Evolutionary conservation across 139 green algal genomes (phyloP).

Genomic region (Tetraselmis striata): DNA sequence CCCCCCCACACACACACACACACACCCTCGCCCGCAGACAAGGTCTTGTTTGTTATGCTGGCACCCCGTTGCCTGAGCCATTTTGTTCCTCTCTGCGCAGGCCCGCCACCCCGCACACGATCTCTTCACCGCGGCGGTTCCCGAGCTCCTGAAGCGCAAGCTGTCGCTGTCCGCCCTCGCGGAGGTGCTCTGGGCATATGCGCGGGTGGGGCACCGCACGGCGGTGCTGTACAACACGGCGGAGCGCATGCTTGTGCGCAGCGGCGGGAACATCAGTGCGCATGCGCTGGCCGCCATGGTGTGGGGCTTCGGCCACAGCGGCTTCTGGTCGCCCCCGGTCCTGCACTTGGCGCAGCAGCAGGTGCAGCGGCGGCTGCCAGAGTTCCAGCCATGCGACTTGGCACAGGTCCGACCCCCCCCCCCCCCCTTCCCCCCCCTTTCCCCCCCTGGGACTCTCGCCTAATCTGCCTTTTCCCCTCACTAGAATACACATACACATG

Average conservation of each 20-base stretch:
- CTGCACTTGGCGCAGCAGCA: neutral
- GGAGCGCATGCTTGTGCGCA: neutral
- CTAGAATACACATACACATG: too few relatives aligned
- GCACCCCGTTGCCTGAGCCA: neutral
- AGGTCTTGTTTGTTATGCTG: neutral
- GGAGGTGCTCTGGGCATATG: neutral
- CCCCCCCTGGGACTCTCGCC: too few relatives aligned
- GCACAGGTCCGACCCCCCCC: neutral
- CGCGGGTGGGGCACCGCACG: neutral
- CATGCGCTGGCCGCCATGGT: neutral
- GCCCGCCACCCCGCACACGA: neutral
- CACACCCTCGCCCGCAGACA: neutral
- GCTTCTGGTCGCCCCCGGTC: neutral
- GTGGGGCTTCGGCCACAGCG: neutral
- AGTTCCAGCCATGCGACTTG: neutral
- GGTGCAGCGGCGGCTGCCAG: neutral
- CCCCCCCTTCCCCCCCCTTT: too few relatives aligned
- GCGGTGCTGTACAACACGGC: neutral
- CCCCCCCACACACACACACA: neutral
- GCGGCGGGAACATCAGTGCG: neutral
- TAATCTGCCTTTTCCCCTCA: too few relatives aligned
- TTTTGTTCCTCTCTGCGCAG: neutral
- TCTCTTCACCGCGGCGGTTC: neutral
- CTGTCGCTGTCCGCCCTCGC: neutral
- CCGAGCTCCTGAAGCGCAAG: neutral